Base-by-base conservation (phyloP, 345 rosid genomes). In the Eucalyptus dawsonii region DNA sequence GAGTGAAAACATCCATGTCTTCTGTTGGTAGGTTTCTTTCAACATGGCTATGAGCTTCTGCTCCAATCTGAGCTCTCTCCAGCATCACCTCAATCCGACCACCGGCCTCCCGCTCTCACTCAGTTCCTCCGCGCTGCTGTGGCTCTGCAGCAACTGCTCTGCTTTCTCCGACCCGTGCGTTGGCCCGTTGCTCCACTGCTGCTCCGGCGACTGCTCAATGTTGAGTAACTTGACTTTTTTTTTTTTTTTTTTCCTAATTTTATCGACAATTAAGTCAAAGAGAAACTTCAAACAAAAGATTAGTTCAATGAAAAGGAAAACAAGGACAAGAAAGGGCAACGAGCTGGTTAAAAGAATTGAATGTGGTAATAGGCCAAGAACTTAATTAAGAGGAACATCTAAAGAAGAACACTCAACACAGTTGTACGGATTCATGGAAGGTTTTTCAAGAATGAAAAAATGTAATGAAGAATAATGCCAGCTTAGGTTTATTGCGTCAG, bases 1-100 rank as follows among this genome's bases (percentile, higher is more conserved):
- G 16, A 65, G 76, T 7, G 76, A n/a, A 29, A n/a, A 65, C 76
- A 0, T 14, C 76, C 76, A 29, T n/a, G 76, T 87, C 14, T 49
- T 56, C 44, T 42, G 24, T 45, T 2, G 24, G 2, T 27, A n/a
- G 86, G 2, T 31, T 83, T 6, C 50, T 88, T 81, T 11, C 16
- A 37, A 81, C 47, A 93, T 93, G 94, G 92, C 93, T 42, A 67
- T 93, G 83, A 89, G 92, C 67, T 90, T 67, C 49, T 88, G 86
- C 85, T 56, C 93, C 44, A 87, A 37, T 53, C 49, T n/a, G 62
- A 91, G 88, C 25, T 34, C 88, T 14, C 54, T 86, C 50, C 89
- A 88, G 83, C 67, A 89, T 45, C 87, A 81, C 62, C 54, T 50
- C 12, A 88, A 40, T 65, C 37, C 19, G 0, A 14, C 0, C 19